Evolutionary conservation across 257 asterid species (phyloP), one percentile per base, ranked within the genome.

Genomic region (Plectranthus barbatus): DNA sequence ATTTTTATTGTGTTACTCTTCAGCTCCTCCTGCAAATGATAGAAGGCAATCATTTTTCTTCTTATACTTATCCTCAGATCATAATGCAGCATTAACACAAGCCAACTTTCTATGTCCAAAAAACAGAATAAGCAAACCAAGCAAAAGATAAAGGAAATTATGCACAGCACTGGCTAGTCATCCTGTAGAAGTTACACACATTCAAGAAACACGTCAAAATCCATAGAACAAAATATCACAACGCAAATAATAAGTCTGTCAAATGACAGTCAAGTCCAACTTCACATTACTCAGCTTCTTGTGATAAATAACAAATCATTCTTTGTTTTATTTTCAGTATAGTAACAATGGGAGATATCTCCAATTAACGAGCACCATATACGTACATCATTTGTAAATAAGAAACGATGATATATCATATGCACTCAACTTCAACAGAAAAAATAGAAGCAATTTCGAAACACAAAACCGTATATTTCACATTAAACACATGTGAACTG

Each of bases 1-100:
- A 90, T 90, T 80, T 87, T 90, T 49, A 85, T 80, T 6, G 97
- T 85, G 61, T 86, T 87, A 59, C 72, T 87, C 71, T 88, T 92
- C 66, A 92, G 79, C 67, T 92, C 97, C 72, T 87, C 99, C 97
- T 92, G 84, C 76, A 76, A 54, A 33, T 72, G 17, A 72, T 6
- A 24, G 45, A 61, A 40, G 17, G 7, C 17, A 46, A 39, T 34
- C 40, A 48, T 18, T n/a, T 56, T 64, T 53, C 49, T 11, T 13
- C 44, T 49, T 47, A 39, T 44, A 64, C 12, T n/a, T 17, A 11
- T 40, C 23, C 37, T 29, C 12, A 24, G 14, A 55, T 60, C 29
- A 65, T 23, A 68, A 9, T 47, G 50, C 56, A 46, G 7, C 62
- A 40, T 39, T 23, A 10, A 58, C 15, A 15, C 11, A 60, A 48